Conservation (phyloP, 305 asterid species). For the Rubia tinctorum region DNA sequence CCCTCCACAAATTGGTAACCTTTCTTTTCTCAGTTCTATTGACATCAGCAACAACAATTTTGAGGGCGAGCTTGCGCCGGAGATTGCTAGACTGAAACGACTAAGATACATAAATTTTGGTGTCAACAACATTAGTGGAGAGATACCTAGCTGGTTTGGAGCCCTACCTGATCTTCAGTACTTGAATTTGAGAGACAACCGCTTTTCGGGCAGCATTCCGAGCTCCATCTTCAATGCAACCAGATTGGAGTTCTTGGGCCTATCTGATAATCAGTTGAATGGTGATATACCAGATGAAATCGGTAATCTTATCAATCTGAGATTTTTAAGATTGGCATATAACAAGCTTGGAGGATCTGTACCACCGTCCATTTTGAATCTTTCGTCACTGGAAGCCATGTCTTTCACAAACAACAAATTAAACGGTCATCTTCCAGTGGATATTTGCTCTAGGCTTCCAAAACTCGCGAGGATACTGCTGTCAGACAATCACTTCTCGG, state of each 20-base stretch:
- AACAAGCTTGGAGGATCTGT: slow-evolving; percentile 20
- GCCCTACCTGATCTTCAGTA: slow-evolving; percentile 10
- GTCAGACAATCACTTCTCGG: slow-evolving; percentile 9
- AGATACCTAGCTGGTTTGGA: slow-evolving; percentile 10
- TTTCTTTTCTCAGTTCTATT: slow-evolving; percentile 15
- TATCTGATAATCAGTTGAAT: background rate
- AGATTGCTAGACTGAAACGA: slow-evolving; percentile 3
- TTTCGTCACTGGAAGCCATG: slow-evolving; percentile 12
- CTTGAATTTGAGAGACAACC: slow-evolving; percentile 7
- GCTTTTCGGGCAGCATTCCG: slow-evolving; percentile 7
- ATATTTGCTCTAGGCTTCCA: slow-evolving; percentile 17
- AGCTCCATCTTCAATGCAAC: slow-evolving; percentile 12
- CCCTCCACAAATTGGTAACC: slow-evolving; percentile 17
- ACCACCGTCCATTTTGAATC: slow-evolving; percentile 8
- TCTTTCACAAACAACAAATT: slow-evolving; percentile 9
- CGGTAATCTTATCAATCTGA: slow-evolving; percentile 8
- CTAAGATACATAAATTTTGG: background rate
- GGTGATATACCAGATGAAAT: slow-evolving; percentile 19
- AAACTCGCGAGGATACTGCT: slow-evolving; percentile 11
- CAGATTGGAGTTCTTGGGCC: slow-evolving; percentile 4
- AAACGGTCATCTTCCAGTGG: slow-evolving; percentile 18
- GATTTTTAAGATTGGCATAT: slow-evolving; percentile 2
- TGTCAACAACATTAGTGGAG: slow-evolving; percentile 15
- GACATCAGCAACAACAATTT: slow-evolving; percentile 18
- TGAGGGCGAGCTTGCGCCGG: slow-evolving; percentile 2